These are phyloP conservation scores for Neocallimastix lanati DNA, from an alignment of 192 early-diverging fungal species.

Conservation along the genomic window DNA sequence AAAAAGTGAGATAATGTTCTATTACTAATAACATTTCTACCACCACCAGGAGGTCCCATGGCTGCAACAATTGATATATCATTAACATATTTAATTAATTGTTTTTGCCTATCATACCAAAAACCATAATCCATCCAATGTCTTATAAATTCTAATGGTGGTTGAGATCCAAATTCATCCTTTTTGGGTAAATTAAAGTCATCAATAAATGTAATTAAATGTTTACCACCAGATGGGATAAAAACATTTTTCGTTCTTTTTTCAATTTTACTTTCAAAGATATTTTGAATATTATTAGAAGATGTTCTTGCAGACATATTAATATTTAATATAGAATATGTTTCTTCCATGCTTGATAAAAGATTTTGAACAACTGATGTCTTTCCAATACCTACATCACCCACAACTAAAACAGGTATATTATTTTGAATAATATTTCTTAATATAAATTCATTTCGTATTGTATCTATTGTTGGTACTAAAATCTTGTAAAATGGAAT, in stretches of 20 bases:
- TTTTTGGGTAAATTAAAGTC: conserved; percentile 43
- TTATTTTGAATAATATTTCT: conserved; percentile 27
- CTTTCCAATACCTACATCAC: conserved; percentile 43
- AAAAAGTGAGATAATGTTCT: conserved; percentile 35
- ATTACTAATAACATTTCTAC: conserved; percentile 28
- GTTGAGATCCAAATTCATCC: conserved; percentile 39
- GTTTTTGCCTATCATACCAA: conserved; percentile 45
- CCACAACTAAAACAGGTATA: conserved; percentile 27
- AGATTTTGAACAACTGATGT: conserved; percentile 35
- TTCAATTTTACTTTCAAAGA: conserved; percentile 41
- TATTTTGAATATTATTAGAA: conserved; percentile 33
- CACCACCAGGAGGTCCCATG: conserved; percentile 42
- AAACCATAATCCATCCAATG: conserved; percentile 42
- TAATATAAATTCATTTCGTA: conserved; percentile 34
- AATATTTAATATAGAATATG: conserved; percentile 31
- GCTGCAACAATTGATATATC: conserved; percentile 22
- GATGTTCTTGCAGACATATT: conserved; percentile 38
- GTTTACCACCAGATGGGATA: conserved; percentile 30
- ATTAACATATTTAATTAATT: conserved; percentile 27
- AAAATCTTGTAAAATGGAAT: conserved; percentile 39
- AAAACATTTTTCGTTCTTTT: conserved; percentile 40
- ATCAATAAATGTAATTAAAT: conserved; percentile 33
- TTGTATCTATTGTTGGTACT: conserved; percentile 39
- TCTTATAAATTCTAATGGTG: conserved; percentile 36
- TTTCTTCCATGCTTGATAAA: conserved; percentile 23